Conservation (phyloP, 2,329 filamentous ascomycete species). For the Fonsecaea erecta region DNA sequence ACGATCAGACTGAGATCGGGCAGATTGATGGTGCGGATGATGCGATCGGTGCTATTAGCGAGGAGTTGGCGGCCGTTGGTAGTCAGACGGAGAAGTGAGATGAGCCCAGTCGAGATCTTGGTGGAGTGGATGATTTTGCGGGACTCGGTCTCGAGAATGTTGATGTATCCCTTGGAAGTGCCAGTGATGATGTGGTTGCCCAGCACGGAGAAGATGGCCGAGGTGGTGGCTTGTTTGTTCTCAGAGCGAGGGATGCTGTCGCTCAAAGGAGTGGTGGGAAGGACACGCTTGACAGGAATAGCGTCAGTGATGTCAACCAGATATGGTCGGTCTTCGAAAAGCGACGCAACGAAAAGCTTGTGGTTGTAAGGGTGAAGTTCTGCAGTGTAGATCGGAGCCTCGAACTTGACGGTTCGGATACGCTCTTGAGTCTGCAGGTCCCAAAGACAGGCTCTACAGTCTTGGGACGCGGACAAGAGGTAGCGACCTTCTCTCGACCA, state of each 20-base stretch:
- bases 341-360: slow-evolving; percentile 82
- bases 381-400: slow-evolving; percentile 92
- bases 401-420: slow-evolving; percentile 84
- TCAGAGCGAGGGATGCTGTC: slow-evolving; percentile 69
- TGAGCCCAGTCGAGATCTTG: slow-evolving; percentile 82
- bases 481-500: slow-evolving; percentile 94
- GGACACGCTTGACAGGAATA: slow-evolving; percentile 72
- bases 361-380: slow-evolving; percentile 91
- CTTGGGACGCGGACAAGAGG: slow-evolving; percentile 88
- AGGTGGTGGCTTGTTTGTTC: slow-evolving; percentile 92
- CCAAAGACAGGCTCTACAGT: slow-evolving; percentile 97
- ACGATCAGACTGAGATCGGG: slow-evolving; percentile 67
- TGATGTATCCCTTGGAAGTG: slow-evolving; percentile 94
- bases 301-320: slow-evolving; percentile 78
- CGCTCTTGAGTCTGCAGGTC: slow-evolving; percentile 76
- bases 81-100: slow-evolving; percentile 85
- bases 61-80: slow-evolving; percentile 84
- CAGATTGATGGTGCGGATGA: slow-evolving; percentile 89
- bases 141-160: slow-evolving; percentile 85
- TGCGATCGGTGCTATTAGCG: slow-evolving; percentile 90
- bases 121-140: slow-evolving; percentile 86
- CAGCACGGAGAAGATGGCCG: slow-evolving; percentile 81
- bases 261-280: slow-evolving; percentile 79
- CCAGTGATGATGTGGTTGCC: slow-evolving; percentile 90
- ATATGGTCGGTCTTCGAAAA: slow-evolving; percentile 91